These are phyloP conservation scores for Kwoniella shandongensis DNA, from an alignment of 768 basidiomycete genomes.

Conservation along the genomic window DNA sequence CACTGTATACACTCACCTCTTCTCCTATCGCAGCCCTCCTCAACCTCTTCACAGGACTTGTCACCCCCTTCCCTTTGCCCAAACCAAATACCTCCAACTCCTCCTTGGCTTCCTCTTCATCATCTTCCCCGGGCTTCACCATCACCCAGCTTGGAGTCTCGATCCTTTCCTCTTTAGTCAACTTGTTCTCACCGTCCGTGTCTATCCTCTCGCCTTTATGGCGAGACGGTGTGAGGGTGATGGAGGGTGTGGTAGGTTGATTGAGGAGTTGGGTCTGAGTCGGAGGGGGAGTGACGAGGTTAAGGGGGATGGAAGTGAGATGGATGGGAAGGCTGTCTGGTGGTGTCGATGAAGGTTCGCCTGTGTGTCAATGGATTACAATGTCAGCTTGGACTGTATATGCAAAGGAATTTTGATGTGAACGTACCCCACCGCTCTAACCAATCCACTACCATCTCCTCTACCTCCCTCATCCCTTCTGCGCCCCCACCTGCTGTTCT, in stretches of 20 bases:
- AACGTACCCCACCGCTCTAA: conserved; percentile 68
- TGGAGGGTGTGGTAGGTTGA: conserved; percentile 53
- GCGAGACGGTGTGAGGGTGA: conserved; percentile 55
- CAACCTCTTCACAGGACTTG: conserved; percentile 60
- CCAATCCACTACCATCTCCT: conserved; percentile 79
- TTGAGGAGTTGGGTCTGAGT: not conserved
- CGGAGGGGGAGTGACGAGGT: conserved; percentile 53
- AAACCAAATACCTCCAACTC: conserved; percentile 10
- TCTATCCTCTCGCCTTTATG: conserved; percentile 55
- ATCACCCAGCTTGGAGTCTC: conserved; percentile 63
- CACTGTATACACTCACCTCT: conserved; percentile 61
- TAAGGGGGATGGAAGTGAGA: conserved; percentile 69
- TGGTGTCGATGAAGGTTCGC: conserved; percentile 70
- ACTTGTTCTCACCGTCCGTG: conserved; percentile 61
- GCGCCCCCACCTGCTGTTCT: conserved; percentile 73
- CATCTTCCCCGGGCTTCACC: conserved; percentile 29
- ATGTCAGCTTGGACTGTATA: no score
- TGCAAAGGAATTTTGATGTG: no score
- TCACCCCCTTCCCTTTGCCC: not conserved
- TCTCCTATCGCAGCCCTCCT: conserved; percentile 59
- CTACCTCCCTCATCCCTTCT: conserved; percentile 69
- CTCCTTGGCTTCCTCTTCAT: conserved; percentile 31
- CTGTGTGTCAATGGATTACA: no score
- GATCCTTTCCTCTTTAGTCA: conserved; percentile 68
- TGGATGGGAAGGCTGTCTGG: conserved; percentile 67